A percentile compares a stretch with the other conserved stretches of the same genome.
phyloP scores from a whole-genome alignment of 192 early-diverging fungal species.

The Coemansia asiatica region DNA sequence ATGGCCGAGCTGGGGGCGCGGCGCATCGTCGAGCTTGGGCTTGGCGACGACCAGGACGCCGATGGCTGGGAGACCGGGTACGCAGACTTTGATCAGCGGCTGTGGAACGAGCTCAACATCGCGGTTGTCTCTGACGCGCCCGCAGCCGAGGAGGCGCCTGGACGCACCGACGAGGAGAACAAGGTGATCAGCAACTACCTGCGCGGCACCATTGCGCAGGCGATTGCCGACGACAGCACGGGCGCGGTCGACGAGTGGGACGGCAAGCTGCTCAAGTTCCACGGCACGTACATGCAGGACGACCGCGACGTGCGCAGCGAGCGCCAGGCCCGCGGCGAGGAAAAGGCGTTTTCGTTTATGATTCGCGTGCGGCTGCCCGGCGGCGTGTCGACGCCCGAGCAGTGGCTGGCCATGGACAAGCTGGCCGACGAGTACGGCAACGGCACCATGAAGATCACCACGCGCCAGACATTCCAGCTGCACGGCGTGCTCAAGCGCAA shows the following conservation, averaged over 20 bases:
- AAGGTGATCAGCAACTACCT: slow-evolving; percentile 90
- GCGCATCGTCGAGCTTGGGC: slow-evolving; percentile 64
- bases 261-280: slow-evolving; percentile 93
- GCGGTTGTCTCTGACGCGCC: slow-evolving; percentile 69
- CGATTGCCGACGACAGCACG: slow-evolving; percentile 77
- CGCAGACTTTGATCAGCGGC: slow-evolving; percentile 69
- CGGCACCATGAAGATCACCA: slow-evolving; percentile 90
- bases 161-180: slow-evolving; percentile 85
- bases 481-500: slow-evolving; percentile 93
- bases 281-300: slow-evolving; percentile 96
- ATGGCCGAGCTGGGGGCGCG: slow-evolving; percentile 74
- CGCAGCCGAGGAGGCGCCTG: slow-evolving; percentile 64
- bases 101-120: slow-evolving; percentile 82
- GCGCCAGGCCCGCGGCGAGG: slow-evolving; percentile 78
- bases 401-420: slow-evolving; percentile 95
- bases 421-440: slow-evolving; percentile 83
- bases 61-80: slow-evolving; percentile 88
- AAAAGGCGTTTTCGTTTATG: slow-evolving; percentile 96
- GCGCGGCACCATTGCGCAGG: slow-evolving; percentile 88
- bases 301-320: slow-evolving; percentile 91
- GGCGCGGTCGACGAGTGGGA: slow-evolving; percentile 87
- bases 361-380: slow-evolving; percentile 93
- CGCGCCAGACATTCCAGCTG: slow-evolving; percentile 95
- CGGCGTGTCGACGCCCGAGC: slow-evolving; percentile 81
- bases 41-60: slow-evolving; percentile 93